Evolutionary conservation across 108 stramenopile genomes (phyloP).

Genomic region (Epipyxis sp.): DNA sequence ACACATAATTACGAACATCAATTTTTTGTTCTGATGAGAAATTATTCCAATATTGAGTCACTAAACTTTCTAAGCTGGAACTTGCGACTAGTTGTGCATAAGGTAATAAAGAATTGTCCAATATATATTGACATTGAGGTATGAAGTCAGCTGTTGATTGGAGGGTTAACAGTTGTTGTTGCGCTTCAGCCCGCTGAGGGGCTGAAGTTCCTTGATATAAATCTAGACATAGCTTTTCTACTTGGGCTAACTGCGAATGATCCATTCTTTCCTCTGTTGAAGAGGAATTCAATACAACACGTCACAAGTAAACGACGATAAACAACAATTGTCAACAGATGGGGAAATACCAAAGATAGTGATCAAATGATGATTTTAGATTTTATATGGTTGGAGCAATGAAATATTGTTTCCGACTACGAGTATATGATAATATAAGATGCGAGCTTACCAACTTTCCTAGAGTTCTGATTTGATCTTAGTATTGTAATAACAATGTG

Average conservation of each 20-base stretch:
- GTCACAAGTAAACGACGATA: no score
- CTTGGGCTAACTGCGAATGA: constrained; percentile 76
- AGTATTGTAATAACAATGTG: no score
- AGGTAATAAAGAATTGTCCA: constrained; percentile 78
- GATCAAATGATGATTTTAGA: no score
- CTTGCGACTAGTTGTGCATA: constrained; percentile 88
- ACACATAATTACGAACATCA: constrained; percentile 91
- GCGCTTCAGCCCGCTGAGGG: constrained; percentile 55
- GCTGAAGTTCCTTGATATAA: constrained; percentile 69
- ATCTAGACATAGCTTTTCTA: constrained; percentile 87
- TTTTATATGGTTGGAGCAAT: no score
- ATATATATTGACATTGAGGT: constrained; percentile 95
- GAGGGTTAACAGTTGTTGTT: constrained; percentile 71
- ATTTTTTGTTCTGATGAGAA: constrained; percentile 84
- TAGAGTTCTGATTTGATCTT: no score
- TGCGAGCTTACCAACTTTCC: no score
- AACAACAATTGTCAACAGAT: no score
- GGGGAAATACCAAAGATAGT: no score
- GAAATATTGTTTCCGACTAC: no score
- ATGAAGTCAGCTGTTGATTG: constrained; percentile 86
- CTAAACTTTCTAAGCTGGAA: constrained; percentile 82
- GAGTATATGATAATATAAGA: no score
- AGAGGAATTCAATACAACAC: no score
- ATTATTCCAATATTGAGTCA: constrained; percentile 90
- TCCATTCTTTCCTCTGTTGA: constrained; percentile 80